Evolutionary conservation across 2,329 filamentous ascomycete species (phyloP), one percentile per base, ranked within the genome.

Genomic region (Colletotrichum somersetense): DNA sequence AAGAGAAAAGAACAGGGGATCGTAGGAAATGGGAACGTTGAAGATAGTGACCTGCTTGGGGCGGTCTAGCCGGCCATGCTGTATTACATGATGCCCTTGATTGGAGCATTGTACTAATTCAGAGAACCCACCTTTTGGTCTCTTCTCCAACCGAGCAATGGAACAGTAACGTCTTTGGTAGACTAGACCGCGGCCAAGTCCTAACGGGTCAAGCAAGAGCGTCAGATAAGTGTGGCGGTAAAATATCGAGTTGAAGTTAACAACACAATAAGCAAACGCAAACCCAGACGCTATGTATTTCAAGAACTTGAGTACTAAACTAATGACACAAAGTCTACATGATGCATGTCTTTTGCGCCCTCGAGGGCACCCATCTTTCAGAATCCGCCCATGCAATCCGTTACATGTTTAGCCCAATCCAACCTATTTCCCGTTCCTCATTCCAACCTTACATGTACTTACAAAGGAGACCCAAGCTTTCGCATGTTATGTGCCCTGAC

Each of bases 281-380:
- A 18, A 33, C 58, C 44, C 30, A 61, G 55, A 57, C 55, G 40
- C 65, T 69, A 64, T 69, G 59, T 64, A 64, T 57, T 20, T 18
- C 50, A 56, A 56, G 11, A 42, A 38, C 30, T 23, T 35, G 26
- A 56, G 46, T 64, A 64, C 40, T 59, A 61, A 42, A 44, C 66
- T 72, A 59, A 72, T 44, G 55, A 59, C 38, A 67, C 33, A 64
- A 59, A 69, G 40, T 72, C 69, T 72, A 72, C 69, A 72, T 26
- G 69, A 69, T 69, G 69, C 66, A 69, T 69, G 66, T 61, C 23
- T 56, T 56, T 40, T 50, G 69, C 69, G 53, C 69, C 50, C 69
- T 40, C 40, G 66, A 69, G 69, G 55, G 65, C 69, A 59, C 65
- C 59, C 53, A 38, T 68, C 59, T 68, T 62, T 52, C 59, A 48